These are phyloP conservation scores for Gentiana dahurica DNA, from an alignment of 257 asterid species.

Conservation along the genomic window DNA sequence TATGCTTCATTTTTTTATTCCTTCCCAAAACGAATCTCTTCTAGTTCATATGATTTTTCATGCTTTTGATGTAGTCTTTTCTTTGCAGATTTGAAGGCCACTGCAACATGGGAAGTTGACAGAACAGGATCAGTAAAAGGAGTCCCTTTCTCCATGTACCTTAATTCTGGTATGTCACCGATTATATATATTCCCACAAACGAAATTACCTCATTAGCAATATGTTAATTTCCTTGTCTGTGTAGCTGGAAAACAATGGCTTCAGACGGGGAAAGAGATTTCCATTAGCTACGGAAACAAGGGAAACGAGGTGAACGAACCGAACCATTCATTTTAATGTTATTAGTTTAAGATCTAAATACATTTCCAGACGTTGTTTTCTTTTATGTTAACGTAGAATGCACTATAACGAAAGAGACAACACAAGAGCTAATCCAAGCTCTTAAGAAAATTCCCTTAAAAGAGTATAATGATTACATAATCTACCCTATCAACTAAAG, in stretches of 20 bases:
- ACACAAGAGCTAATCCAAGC: too few relatives aligned
- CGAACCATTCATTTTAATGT: too few relatives aligned
- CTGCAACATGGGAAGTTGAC: constrained; percentile 92
- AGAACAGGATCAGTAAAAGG: constrained; percentile 61
- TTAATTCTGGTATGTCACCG: constrained; percentile 55
- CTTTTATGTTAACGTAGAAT: too few relatives aligned
- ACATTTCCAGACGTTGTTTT: too few relatives aligned
- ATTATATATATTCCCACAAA: constrained; percentile 2
- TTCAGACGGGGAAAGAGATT: constrained; percentile 53
- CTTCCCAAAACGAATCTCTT: too few relatives aligned
- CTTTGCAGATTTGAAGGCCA: constrained; percentile 51
- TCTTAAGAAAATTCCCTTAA: too few relatives aligned
- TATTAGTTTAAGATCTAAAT: too few relatives aligned
- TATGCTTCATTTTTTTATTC: too few relatives aligned
- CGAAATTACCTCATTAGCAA: constrained; percentile 6
- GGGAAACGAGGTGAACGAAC: constrained; percentile 86
- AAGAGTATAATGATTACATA: too few relatives aligned
- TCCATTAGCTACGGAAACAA: constrained; percentile 88
- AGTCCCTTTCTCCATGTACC: constrained; percentile 77
- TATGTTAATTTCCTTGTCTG: constrained; percentile 13
- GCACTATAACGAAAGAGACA: too few relatives aligned
- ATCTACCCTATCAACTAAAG: too few relatives aligned
- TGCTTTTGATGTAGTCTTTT: constrained; percentile 12
- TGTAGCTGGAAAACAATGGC: constrained; percentile 42
- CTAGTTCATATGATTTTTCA: too few relatives aligned